Conservation (phyloP, 2,329 filamentous ascomycete genomes). For the Lachnellula occidentalis region DNA sequence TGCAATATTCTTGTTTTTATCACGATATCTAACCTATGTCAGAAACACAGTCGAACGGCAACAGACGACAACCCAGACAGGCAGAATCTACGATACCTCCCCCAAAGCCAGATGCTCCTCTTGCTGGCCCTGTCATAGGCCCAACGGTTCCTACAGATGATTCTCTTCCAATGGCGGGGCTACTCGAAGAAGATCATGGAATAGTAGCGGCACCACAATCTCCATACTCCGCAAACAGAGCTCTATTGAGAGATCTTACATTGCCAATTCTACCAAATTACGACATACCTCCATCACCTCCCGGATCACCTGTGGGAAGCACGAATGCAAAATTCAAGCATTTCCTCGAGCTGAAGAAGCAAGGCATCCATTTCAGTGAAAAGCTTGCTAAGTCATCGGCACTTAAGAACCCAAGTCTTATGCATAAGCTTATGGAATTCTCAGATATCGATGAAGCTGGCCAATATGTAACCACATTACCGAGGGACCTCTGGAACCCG, state of each 20-base stretch:
- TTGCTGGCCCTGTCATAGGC: constrained; percentile 26
- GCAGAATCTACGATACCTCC: background rate
- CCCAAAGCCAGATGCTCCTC: constrained; percentile 17
- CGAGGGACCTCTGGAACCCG: constrained; percentile 53
- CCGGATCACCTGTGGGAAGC: constrained; percentile 48
- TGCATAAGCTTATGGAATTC: constrained; percentile 68
- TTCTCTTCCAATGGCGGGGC: constrained; percentile 12
- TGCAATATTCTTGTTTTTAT: background rate
- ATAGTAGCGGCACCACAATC: constrained; percentile 38
- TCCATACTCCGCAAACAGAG: constrained; percentile 62
- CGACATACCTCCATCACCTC: constrained; percentile 68
- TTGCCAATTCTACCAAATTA: constrained; percentile 67
- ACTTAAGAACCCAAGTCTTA: constrained; percentile 65
- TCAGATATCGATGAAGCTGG: constrained; percentile 50
- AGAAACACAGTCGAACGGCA: constrained; percentile 16
- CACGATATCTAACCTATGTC: constrained; percentile 10
- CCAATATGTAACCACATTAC: constrained; percentile 62
- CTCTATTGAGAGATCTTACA: constrained; percentile 64
- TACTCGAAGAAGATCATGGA: constrained; percentile 27
- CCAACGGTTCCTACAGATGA: constrained; percentile 21
- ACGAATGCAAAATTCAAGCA: constrained; percentile 64
- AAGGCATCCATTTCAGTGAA: constrained; percentile 72
- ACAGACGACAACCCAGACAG: background rate
- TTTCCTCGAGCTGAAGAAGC: constrained; percentile 72
- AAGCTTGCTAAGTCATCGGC: constrained; percentile 62